These are phyloP conservation scores for Lentinus tigrinus DNA, from an alignment of 768 basidiomycete genomes.

Conservation along the genomic window DNA sequence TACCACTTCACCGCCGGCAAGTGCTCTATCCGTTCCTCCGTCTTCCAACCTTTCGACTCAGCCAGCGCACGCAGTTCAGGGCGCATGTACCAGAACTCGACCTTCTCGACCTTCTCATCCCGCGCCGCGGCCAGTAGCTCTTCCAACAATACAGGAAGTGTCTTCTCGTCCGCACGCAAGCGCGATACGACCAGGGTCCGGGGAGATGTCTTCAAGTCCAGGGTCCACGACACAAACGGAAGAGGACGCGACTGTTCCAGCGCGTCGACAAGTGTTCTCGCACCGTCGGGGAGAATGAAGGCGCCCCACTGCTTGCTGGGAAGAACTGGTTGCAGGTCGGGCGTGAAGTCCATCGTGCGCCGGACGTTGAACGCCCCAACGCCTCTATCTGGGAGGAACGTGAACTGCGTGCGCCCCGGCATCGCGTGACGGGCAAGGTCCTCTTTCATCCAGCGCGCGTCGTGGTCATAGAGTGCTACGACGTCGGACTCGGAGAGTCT, in stretches of 20 bases:
- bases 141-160: constrained; percentile 11
- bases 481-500: constrained; percentile 40
- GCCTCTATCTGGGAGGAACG: constrained; percentile 46
- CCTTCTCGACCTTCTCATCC: constrained; percentile 9
- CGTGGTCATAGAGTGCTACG: constrained; percentile 38
- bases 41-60: constrained; percentile 8
- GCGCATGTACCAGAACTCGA: constrained; percentile 18
- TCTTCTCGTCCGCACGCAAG: constrained; percentile 15
- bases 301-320: constrained; percentile 31
- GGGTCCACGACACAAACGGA: constrained; percentile 17
- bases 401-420: constrained; percentile 24
- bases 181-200: constrained; percentile 14
- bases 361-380: constrained; percentile 45
- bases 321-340: constrained; percentile 13
- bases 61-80: constrained; percentile 10
- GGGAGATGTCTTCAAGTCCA: constrained; percentile 3
- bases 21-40: constrained; percentile 13
- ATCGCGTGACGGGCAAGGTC: constrained; percentile 24
- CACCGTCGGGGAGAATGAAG: constrained; percentile 3
- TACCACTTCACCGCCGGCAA: constrained; percentile 22
- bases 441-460: constrained; percentile 37
- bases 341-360: constrained; percentile 28
- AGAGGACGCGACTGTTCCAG: background rate
- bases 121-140: constrained; percentile 9
- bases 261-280: background rate